Conservation (phyloP, 1,284 basidiomycete genomes). For the Porodaedalea pini region DNA sequence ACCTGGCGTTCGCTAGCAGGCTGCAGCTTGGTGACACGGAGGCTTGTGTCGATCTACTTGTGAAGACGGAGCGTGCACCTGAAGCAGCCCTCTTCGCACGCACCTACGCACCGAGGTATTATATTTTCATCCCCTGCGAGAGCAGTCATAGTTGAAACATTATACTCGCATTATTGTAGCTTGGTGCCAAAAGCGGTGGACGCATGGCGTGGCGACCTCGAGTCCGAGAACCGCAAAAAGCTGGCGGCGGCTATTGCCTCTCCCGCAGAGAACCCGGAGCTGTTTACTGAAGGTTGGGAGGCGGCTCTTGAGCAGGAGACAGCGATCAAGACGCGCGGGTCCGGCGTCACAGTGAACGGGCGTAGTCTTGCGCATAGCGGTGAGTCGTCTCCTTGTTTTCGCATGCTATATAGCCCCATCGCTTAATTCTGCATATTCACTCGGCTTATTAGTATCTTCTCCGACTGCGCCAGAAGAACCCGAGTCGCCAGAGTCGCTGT, state of each 20-base stretch:
- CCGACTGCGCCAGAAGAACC: background rate
- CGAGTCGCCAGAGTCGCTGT: background rate
- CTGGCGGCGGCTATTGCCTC: constrained; percentile 79
- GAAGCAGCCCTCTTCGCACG: constrained; percentile 95
- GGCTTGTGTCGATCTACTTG: constrained; percentile 80
- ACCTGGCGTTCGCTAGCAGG: constrained; percentile 88
- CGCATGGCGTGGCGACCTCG: constrained; percentile 76
- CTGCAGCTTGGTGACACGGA: constrained; percentile 85
- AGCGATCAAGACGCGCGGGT: background rate
- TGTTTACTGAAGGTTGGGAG: constrained; percentile 84
- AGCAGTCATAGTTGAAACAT: too few relatives aligned
- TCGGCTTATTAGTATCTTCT: too few relatives aligned
- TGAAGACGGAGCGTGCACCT: constrained; percentile 80
- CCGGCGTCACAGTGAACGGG: background rate
- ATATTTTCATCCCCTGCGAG: too few relatives aligned
- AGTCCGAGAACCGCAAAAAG: constrained; percentile 71
- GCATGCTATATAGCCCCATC: too few relatives aligned
- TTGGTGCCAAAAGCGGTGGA: constrained; percentile 62
- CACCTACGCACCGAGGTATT: constrained; percentile 85
- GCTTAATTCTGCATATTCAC: too few relatives aligned
- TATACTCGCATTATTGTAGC: too few relatives aligned
- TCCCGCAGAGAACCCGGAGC: constrained; percentile 62
- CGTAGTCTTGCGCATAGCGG: too few relatives aligned
- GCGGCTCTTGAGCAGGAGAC: constrained; percentile 54
- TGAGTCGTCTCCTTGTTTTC: too few relatives aligned